These are phyloP conservation scores for Aspergillus cejpii DNA, from an alignment of 2,329 filamentous ascomycete genomes.

Conservation along the genomic window DNA sequence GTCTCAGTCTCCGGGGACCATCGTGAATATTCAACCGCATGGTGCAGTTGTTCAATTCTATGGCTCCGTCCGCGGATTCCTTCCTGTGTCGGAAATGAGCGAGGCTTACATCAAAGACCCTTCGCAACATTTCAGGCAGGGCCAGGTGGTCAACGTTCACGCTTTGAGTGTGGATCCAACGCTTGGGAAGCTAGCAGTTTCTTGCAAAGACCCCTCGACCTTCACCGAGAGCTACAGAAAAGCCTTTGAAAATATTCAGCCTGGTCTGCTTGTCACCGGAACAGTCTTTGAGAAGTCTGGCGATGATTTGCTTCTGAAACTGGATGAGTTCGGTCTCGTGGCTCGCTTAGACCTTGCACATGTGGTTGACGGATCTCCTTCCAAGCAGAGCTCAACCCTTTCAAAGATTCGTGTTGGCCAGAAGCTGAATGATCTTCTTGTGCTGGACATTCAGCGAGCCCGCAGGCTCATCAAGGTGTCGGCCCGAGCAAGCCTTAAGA, in stretches of 20 bases:
- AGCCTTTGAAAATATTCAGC: conserved; percentile 64
- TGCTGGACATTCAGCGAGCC: conserved; percentile 77
- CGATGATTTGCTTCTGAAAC: conserved; percentile 68
- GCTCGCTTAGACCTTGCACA: conserved; percentile 71
- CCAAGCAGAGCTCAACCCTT: conserved; percentile 68
- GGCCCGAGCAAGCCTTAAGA: conserved; percentile 74
- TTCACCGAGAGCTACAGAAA: conserved; percentile 70
- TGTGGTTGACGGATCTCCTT: conserved; percentile 72
- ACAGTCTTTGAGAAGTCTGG: conserved; percentile 75
- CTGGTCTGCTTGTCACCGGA: conserved; percentile 69
- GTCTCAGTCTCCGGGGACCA: conserved; percentile 74
- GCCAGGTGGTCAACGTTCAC: conserved; percentile 87
- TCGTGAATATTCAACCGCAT: conserved; percentile 68
- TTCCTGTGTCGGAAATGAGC: conserved; percentile 95
- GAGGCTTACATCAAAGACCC: conserved; percentile 91
- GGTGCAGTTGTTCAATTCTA: conserved; percentile 94
- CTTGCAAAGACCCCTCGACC: conserved; percentile 80
- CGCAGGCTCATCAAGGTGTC: conserved; percentile 70
- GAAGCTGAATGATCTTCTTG: conserved; percentile 69
- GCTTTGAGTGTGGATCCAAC: conserved; percentile 73
- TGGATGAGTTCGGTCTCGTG: conserved; percentile 66
- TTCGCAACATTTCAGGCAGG: conserved; percentile 76
- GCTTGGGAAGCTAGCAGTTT: conserved; percentile 68
- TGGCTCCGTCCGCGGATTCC: conserved; percentile 71
- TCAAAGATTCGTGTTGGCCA: conserved; percentile 82